Conservation (phyloP, 306 rosid genomes). For the Dryas octopetala region DNA sequence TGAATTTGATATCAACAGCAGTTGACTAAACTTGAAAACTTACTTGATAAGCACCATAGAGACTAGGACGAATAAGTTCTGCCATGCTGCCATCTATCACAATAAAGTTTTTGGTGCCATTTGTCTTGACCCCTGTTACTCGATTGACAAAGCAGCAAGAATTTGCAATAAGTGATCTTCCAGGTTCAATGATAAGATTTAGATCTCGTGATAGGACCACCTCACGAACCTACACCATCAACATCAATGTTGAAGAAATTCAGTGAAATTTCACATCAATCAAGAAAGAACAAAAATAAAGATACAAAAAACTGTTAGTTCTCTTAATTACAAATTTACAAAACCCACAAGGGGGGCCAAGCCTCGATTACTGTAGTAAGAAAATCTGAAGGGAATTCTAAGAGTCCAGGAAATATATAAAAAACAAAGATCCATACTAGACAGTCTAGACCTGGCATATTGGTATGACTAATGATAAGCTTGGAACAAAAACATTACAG, state of each 20-base stretch:
- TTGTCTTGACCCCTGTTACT: constrained; percentile 93
- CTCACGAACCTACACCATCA: constrained; percentile 65
- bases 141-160: constrained; percentile 89
- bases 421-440: not conserved
- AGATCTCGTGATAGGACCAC: constrained; percentile 76
- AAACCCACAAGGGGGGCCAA: not conserved
- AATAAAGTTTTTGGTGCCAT: constrained; percentile 86
- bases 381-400: not conserved
- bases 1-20: constrained; percentile 9
- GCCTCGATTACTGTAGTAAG: not conserved
- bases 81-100: constrained; percentile 99
- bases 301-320: not conserved
- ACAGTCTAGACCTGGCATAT: not conserved
- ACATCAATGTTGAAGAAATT: constrained; percentile 1
- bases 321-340: not conserved
- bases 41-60: constrained; percentile 94
- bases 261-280: not conserved
- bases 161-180: constrained; percentile 93
- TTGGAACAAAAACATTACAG: not conserved
- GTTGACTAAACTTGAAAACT: constrained; percentile 18
- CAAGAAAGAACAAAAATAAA: not conserved
- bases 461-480: not conserved
- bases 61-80: constrained; percentile 97
- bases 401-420: too few species aligned
- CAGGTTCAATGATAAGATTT: constrained; percentile 94